Evolutionary conservation across 2,329 filamentous ascomycete genomes (phyloP), one percentile per base, ranked within the genome.

Genomic region (Fusarium caatingaense): DNA sequence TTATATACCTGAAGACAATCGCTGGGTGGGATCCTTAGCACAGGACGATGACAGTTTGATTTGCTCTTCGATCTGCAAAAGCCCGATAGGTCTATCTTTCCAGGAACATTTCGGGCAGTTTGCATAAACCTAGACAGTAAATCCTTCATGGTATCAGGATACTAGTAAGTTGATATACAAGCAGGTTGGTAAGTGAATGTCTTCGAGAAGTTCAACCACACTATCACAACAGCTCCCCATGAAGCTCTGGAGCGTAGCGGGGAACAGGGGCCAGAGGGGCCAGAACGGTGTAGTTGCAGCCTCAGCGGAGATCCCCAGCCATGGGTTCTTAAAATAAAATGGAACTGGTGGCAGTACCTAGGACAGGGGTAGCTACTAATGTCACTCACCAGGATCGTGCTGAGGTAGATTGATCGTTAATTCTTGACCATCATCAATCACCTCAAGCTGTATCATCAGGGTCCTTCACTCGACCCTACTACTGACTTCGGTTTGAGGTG

Each of bases 371-470:
- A 44, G 28, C 41, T 20, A 49, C 21, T 12, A 51, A 27, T 16
- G 18, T 20, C 55, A 30, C 23, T 48, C 21, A 13, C 48, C 60
- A 59, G 46, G 49, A 68, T 68, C 45, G 45, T 49, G 37, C 49
- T 51, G 41, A 59, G 44, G 25, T 56, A 58, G 21, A 62, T 62
- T 54, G 44, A 70, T 70, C 66, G 42, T 57, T 56, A 16, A 13
- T 62, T 46, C 47, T 56, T 20, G 49, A 11, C 45, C 49, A 23
- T 54, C 27, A 23, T 59, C 30, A 46, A 68, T 54, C 40, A 40
- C 27, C 15, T 60, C 37, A 21, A 18, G 34, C 25, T 32, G 25
- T 20, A 44, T 60, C 21, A 25, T 40, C n/a, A 37, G 18, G 27
- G 34, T 56, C 16, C 42, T 44, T 27, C 32, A 28, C 28, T 45